Evolutionary conservation across 306 rosid genomes (phyloP), one percentile per base, ranked within the genome.

Genomic region (Herpetospermum pedunculosum): DNA sequence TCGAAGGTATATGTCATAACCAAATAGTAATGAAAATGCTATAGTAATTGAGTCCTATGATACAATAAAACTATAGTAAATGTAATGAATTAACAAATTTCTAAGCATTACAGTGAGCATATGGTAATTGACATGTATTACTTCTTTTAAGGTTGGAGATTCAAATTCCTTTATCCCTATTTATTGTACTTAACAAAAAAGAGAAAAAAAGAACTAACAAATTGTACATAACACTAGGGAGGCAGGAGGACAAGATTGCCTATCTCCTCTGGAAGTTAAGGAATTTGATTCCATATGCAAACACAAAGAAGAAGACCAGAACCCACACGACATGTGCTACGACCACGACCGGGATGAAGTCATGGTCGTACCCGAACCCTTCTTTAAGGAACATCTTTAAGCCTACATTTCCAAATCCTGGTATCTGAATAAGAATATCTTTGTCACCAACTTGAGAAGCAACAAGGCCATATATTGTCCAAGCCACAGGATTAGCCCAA

Each of bases 231-330:
- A 41, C 37, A 15, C 10, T 59, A 3, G n/a, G n/a, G n/a, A n/a
- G n/a, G n/a, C n/a, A 23, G 1, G 21, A 43, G 8, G 19, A 68
- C 14, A 62, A 11, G 46, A 19, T 63, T 13, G 2, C 63, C 75
- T 15, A 88, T 84, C 87, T 84, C 72, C 76, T 83, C 32, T 88
- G 94, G 82, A 86, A 88, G 81, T 84, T 88, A 23, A 88, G 80
- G 83, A 74, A 84, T 79, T 79, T 88, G 75, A 88, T 88, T 63
- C 94, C 86, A 84, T 84, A 86, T 18, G 91, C 89, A 79, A 79
- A 88, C 38, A 84, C 89, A 62, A 84, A 83, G 69, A 83, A 43
- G 80, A 88, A 88, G 7, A 83, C 63, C 2, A 88, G 28, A 16
- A 80, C 82, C 83, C 84, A 86, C 8, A 72, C 79, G 41, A 86